These are phyloP conservation scores for Lachancea lanzarotensis DNA, from an alignment of 805 yeast genomes.

Conservation along the genomic window DNA sequence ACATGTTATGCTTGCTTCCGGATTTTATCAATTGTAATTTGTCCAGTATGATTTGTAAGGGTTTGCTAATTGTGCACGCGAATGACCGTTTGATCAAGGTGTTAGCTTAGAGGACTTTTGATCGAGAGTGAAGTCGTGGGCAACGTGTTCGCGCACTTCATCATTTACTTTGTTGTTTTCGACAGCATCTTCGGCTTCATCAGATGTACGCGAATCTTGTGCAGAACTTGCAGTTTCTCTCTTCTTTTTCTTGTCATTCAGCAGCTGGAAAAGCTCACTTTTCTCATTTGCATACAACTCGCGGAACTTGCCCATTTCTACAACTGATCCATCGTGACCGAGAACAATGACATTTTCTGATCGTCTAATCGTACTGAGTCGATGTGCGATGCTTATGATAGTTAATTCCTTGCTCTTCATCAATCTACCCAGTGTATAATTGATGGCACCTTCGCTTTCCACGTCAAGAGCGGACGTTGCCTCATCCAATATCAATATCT, in stretches of 20 bases:
- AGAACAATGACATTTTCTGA: slow-evolving; percentile 81
- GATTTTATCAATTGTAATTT: not conserved
- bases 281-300: slow-evolving; percentile 45
- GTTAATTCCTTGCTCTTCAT: slow-evolving; percentile 58
- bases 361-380: slow-evolving; percentile 82
- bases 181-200: not conserved
- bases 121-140: slow-evolving; percentile 10
- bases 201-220: not conserved
- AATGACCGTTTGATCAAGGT: slow-evolving; percentile 4
- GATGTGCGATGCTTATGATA: slow-evolving; percentile 86
- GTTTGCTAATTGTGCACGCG: not conserved
- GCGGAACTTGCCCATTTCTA: slow-evolving; percentile 62
- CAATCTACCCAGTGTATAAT: slow-evolving; percentile 63
- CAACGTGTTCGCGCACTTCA: slow-evolving; percentile 10
- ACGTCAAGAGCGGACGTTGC: slow-evolving; percentile 85
- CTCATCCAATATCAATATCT: slow-evolving; percentile 74
- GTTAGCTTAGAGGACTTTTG: slow-evolving; percentile 11
- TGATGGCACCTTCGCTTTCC: slow-evolving; percentile 67
- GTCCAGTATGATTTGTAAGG: not conserved
- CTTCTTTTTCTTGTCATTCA: slow-evolving; percentile 28
- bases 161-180: slow-evolving; percentile 6
- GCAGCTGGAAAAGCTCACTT: slow-evolving; percentile 35
- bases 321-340: slow-evolving; percentile 73
- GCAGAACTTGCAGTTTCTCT: not conserved
- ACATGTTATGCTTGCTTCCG: not conserved